Percentiles rank a stretch among this genome's conserved stretches.
phyloP scores from a whole-genome alignment of 352 stramenopile genomes.

The Pythium plurisporium region DNA sequence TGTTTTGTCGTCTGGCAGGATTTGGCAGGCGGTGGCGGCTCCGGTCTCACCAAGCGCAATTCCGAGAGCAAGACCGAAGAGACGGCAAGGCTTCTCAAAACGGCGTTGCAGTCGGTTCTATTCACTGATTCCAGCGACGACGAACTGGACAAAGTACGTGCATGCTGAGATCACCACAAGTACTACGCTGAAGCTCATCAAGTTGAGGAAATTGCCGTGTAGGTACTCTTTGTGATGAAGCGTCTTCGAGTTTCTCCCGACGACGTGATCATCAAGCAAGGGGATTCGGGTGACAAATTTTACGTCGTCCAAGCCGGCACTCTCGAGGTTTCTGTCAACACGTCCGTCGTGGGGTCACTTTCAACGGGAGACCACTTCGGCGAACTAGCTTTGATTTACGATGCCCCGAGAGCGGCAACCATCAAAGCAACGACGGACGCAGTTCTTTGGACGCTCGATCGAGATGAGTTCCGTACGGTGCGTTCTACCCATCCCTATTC shows the following conservation, averaged over 20 bases:
- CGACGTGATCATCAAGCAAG: conserved; percentile 91
- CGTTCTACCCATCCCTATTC: not conserved
- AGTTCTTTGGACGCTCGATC: conserved; percentile 87
- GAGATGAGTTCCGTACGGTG: conserved; percentile 82
- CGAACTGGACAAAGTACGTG: conserved; percentile 53
- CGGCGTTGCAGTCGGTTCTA: conserved; percentile 52
- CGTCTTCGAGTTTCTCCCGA: conserved; percentile 45
- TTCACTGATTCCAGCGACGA: conserved; percentile 63
- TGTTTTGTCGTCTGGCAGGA: conserved; percentile 32
- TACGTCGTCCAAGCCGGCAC: conserved; percentile 77
- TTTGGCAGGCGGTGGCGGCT: not conserved
- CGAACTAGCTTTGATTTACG: conserved; percentile 88
- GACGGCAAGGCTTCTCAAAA: conserved; percentile 43
- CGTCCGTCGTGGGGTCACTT: conserved; percentile 45
- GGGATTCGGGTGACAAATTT: conserved; percentile 90
- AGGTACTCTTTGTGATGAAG: conserved; percentile 85
- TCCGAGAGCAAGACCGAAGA: conserved; percentile 63
- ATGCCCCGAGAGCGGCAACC: conserved; percentile 85
- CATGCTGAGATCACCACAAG: no score
- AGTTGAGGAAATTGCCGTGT: no score
- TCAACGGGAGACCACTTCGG: conserved; percentile 77
- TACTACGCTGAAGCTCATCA: no score
- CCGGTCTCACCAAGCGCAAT: conserved; percentile 23
- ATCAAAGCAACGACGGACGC: conserved; percentile 88
- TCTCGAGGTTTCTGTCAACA: conserved; percentile 72